These are phyloP conservation scores for Sporisorium exsertum DNA, from an alignment of 1,284 basidiomycete genomes.

Conservation along the genomic window DNA sequence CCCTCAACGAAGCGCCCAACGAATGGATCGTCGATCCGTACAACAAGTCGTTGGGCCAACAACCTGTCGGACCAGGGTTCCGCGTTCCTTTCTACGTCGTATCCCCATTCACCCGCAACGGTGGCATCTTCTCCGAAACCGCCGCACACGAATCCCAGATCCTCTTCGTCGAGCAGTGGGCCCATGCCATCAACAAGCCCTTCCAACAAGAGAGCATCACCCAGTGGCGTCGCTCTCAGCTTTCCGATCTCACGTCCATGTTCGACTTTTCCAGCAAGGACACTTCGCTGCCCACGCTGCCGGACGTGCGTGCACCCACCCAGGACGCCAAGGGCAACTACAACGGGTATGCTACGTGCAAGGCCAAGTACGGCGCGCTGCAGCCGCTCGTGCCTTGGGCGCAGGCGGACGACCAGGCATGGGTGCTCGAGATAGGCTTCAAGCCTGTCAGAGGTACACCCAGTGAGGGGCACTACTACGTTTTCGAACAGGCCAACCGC, in stretches of 20 bases:
- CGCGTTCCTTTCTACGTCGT: constrained; percentile 61
- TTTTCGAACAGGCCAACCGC: constrained; percentile 39
- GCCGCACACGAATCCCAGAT: constrained; percentile 59
- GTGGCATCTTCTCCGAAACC: constrained; percentile 59
- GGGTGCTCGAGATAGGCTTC: constrained; percentile 48
- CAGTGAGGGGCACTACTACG: constrained; percentile 58
- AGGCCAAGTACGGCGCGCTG: constrained; percentile 60
- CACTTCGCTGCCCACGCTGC: constrained; percentile 22
- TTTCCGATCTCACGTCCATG: constrained; percentile 55
- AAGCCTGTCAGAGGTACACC: constrained; percentile 53
- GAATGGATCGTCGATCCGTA: constrained; percentile 62
- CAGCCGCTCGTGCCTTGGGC: constrained; percentile 8
- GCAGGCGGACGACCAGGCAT: constrained; percentile 5
- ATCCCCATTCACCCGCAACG: constrained; percentile 59
- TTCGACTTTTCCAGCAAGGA: constrained; percentile 58
- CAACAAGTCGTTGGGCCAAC: constrained; percentile 35
- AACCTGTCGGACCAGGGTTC: constrained; percentile 60
- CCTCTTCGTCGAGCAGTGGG: constrained; percentile 63
- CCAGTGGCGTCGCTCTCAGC: constrained; percentile 55
- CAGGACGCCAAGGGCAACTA: constrained; percentile 39
- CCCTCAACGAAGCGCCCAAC: constrained; percentile 29
- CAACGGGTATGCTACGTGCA: constrained; percentile 31
- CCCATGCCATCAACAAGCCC: constrained; percentile 52
- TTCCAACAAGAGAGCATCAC: constrained; percentile 52
- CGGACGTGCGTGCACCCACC: constrained; percentile 22